These are phyloP conservation scores for Eustoma russellianum DNA, from an alignment of 257 asterid species.

Conservation along the genomic window DNA sequence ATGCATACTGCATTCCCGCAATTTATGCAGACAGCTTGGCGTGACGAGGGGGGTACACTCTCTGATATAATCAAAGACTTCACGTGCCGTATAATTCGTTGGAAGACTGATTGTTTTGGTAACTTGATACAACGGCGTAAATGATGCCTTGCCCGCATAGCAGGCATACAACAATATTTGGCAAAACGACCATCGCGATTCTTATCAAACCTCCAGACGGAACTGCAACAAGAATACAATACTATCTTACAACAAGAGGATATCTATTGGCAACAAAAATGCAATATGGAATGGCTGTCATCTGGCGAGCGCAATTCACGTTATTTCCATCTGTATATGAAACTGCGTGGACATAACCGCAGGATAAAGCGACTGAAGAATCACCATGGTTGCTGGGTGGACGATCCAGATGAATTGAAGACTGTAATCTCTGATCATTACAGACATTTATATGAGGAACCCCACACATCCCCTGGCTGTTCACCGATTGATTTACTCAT, in stretches of 20 bases:
- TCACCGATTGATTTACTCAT: too few species aligned
- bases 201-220: neutral
- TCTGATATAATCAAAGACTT: too few species aligned
- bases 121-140: neutral
- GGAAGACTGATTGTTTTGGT: neutral
- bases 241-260: neutral
- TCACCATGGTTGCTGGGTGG: neutral
- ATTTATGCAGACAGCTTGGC: too few species aligned
- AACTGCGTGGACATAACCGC: neutral
- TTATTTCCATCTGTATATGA: too few species aligned
- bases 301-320: neutral
- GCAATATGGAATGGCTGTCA: neutral
- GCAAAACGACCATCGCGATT: neutral
- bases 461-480: neutral
- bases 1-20: too few species aligned
- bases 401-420: neutral
- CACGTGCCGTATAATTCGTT: too few species aligned
- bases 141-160: too few species aligned
- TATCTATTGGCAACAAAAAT: too few species aligned
- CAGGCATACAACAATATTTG: neutral
- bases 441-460: neutral
- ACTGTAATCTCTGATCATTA: too few species aligned
- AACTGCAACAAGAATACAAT: neutral
- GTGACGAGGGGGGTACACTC: too few species aligned
- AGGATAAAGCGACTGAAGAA: neutral